Evolutionary conservation across 768 basidiomycete species (phyloP), one percentile per base, ranked within the genome.

Genomic region (Mycena leptocephala): DNA sequence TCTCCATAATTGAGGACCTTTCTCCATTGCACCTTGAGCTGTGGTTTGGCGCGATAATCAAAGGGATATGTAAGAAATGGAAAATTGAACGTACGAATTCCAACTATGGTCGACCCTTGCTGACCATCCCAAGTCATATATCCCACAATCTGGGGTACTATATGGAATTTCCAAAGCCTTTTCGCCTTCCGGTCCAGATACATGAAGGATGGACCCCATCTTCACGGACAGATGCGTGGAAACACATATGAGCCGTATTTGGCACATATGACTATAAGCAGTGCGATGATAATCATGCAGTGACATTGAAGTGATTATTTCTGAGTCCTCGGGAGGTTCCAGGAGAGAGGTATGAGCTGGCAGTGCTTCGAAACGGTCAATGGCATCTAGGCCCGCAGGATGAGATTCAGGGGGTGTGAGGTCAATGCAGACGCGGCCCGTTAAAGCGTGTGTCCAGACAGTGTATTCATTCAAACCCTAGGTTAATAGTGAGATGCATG

Each of bases 291-390:
- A 70, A 4, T 43, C 18, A n/a, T 32, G 11, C 28, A 32, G 39
- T 18, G 56, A 20, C 24, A 70, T 30, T 22, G 68, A 70, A 8
- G 55, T 1, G 33, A 70, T 70, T 32, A 70, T 59, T 32, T 70
- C 41, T 5, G 56, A 33, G 28, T 2, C 30, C 28, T 24, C 28
- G 2, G 56, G 32, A 0, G 18, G 58, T 33, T 35, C 28, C 11
- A 58, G 13, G 46, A 35, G 65, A 16, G 63, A 65, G 20, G 33
- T 37, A 14, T 14, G 6, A 35, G 48, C 33, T 51, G n/a, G 3
- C 43, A 46, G 43, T 46, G 43, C 22, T 22, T 33, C 5, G 10
- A 24, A 46, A 9, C 43, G n/a, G n/a, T n/a, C n/a, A n/a, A 46
- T 46, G 14, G 43, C 43, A 10, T 6, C 4, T 7, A 24, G 5